phyloP scores from a whole-genome alignment of 345 rosid species.

The Psidium guajava region DNA sequence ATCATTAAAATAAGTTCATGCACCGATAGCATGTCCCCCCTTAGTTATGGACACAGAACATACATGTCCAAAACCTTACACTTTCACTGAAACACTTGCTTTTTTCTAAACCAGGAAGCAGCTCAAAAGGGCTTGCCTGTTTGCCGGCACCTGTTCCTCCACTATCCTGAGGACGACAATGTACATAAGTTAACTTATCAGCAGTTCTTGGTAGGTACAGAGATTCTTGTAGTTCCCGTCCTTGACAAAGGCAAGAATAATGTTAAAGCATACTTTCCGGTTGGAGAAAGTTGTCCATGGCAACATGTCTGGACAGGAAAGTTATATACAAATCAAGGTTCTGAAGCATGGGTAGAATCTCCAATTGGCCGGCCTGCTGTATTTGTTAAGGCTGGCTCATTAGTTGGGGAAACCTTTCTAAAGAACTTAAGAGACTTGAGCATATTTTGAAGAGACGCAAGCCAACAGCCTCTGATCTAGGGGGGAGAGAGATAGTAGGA shows the following conservation, averaged over 20 bases:
- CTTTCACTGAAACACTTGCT: background rate
- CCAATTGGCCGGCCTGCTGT: slow-evolving; percentile 60
- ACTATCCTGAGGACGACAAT: slow-evolving; percentile 45
- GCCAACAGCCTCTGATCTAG: background rate
- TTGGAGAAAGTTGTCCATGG: slow-evolving; percentile 36
- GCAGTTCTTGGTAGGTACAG: slow-evolving; percentile 56
- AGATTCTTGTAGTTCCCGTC: slow-evolving; percentile 59
- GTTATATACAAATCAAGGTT: slow-evolving; percentile 24
- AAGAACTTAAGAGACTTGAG: slow-evolving; percentile 28
- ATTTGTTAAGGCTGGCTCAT: slow-evolving; percentile 45
- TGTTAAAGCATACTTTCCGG: slow-evolving; percentile 53
- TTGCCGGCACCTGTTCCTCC: slow-evolving; percentile 67
- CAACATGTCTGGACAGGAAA: slow-evolving; percentile 57
- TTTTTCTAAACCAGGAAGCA: slow-evolving; percentile 35
- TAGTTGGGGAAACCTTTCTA: slow-evolving; percentile 39
- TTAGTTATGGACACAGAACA: background rate
- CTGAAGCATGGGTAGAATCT: slow-evolving; percentile 39
- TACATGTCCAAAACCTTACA: slow-evolving; percentile 3
- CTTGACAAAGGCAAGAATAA: slow-evolving; percentile 47
- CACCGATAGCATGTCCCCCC: background rate
- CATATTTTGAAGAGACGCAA: slow-evolving; percentile 4
- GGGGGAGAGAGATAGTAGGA: background rate
- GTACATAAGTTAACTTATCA: slow-evolving; percentile 47
- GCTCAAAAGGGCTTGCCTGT: slow-evolving; percentile 49
- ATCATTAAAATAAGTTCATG: background rate